Percentiles rank a stretch among this genome's conserved stretches.
These are phyloP conservation scores for Acacia pycnantha DNA, from an alignment of 331 rosid genomes.

Conservation along the genomic window DNA sequence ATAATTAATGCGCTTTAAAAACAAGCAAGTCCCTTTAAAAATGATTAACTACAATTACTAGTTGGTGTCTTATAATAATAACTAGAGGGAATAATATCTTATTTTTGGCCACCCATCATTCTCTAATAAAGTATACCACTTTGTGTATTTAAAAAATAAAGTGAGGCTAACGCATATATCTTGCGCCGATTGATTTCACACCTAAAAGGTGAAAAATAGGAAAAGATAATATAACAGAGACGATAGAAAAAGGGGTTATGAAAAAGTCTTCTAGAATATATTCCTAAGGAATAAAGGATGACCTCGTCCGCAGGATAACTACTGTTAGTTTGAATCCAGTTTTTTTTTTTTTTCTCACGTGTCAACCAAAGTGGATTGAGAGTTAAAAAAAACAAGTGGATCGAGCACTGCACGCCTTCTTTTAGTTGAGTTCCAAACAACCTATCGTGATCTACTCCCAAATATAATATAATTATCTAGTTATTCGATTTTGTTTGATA, in stretches of 20 bases:
- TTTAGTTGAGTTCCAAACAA: neutral
- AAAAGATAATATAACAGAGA: neutral
- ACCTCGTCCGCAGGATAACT: neutral
- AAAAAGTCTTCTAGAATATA: neutral
- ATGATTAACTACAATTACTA: too few species aligned
- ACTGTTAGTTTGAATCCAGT: neutral
- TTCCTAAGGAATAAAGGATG: slow-evolving; percentile 9
- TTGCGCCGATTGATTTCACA: neutral
- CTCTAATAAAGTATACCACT: too few species aligned
- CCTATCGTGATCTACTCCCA: neutral
- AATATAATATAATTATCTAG: too few species aligned
- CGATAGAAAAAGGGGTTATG: neutral
- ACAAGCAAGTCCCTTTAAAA: too few species aligned
- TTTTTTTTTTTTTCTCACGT: neutral
- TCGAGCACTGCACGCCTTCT: neutral
- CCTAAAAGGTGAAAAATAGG: neutral
- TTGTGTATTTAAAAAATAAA: too few species aligned
- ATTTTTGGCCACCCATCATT: too few species aligned
- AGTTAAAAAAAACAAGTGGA: neutral
- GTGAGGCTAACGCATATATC: neutral
- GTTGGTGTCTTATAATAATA: too few species aligned
- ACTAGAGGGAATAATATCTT: too few species aligned
- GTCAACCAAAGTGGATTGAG: neutral
- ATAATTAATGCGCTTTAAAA: too few species aligned
- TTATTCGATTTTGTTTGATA: too few species aligned